Evolutionary conservation across 306 rosid genomes (phyloP), one percentile per base, ranked within the genome.

Genomic region (Alnus glutinosa): DNA sequence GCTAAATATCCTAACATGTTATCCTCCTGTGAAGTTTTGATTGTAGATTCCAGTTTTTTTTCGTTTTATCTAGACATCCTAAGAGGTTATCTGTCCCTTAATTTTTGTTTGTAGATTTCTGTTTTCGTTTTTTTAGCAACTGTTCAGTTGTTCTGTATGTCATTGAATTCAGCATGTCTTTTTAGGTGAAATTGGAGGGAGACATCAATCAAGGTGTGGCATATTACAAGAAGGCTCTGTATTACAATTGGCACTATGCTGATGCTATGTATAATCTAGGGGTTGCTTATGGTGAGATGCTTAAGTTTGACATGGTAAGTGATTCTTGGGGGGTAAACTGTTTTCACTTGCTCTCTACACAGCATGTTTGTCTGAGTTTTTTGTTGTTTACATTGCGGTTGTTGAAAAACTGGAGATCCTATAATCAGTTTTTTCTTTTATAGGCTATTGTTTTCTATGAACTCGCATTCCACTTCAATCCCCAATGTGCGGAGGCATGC

Each of bases 261-360:
- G 99, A 96, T 87, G 99, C 99, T 74, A 93, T 96, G 99, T 96
- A 96, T 85, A 96, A 96, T 90, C 97, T 96, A 18, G 99, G 98
- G 78, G 99, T 96, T 80, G 99, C 99, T 55, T 96, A 96, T 82
- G 99, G 99, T 75, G 99, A 96, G 87, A 96, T 93, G 97, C 98
- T 96, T 16, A 91, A 91, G 89, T 96, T 93, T 83, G 99, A 96
- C 80, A 91, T 88, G 99, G 99, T 96, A 80, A 63, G 89, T 68
- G 42, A 49, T 66, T 83, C 75, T 58, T 73, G 48, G 67, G 73
- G 73, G 19, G 36, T 69, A 1, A n/a, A 48, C 74, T 59, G 18
- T 61, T 55, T 44, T 77, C 75, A 23, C 28, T 23, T 23, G 28
- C 28, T 23, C 28, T 23, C 28, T 23, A 23, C 0, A 23, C 28